Evolutionary conservation across 2,329 filamentous ascomycete species (phyloP).

Genomic region (Botrytis fragariae): DNA sequence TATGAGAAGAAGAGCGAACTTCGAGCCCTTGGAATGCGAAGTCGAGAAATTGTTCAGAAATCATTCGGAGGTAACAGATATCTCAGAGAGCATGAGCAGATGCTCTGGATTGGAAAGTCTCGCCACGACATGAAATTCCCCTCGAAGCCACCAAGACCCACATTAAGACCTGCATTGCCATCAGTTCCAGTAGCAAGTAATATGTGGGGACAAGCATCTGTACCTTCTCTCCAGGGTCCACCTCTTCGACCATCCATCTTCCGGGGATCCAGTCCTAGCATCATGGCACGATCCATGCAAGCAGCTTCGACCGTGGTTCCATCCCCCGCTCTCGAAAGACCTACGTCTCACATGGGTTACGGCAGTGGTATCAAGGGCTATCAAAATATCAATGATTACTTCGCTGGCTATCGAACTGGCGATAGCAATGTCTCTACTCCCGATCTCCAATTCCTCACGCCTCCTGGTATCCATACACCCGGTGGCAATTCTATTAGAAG

Average conservation of each 20-base stretch:
- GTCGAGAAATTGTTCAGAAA: slow-evolving; percentile 56
- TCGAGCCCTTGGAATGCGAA: slow-evolving; percentile 56
- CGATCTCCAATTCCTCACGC: slow-evolving; percentile 15
- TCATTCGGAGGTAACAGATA: slow-evolving; percentile 59
- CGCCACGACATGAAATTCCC: slow-evolving; percentile 16
- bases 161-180: slow-evolving; percentile 3
- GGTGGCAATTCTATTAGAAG: not conserved
- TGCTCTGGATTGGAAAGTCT: slow-evolving; percentile 49
- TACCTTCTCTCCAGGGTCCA: slow-evolving; percentile 13
- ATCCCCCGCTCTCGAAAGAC: slow-evolving; percentile 1
- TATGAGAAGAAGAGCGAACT: slow-evolving; percentile 56
- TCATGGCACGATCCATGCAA: slow-evolving; percentile 11
- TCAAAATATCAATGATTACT: slow-evolving; percentile 6
- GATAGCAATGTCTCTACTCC: slow-evolving; percentile 17
- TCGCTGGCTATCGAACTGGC: slow-evolving; percentile 5
- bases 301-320: slow-evolving; percentile 16
- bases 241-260: slow-evolving; percentile 14
- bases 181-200: slow-evolving; percentile 16
- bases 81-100: slow-evolving; percentile 60
- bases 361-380: slow-evolving; percentile 1
- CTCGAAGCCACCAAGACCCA: not conserved
- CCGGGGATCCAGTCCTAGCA: slow-evolving; percentile 11
- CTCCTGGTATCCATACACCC: slow-evolving; percentile 6
- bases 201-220: slow-evolving; percentile 20
- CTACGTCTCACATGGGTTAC: not conserved